Evolutionary conservation across 192 early-diverging fungal species (phyloP).

Genomic region (Phycomyces blakesleeanus): DNA sequence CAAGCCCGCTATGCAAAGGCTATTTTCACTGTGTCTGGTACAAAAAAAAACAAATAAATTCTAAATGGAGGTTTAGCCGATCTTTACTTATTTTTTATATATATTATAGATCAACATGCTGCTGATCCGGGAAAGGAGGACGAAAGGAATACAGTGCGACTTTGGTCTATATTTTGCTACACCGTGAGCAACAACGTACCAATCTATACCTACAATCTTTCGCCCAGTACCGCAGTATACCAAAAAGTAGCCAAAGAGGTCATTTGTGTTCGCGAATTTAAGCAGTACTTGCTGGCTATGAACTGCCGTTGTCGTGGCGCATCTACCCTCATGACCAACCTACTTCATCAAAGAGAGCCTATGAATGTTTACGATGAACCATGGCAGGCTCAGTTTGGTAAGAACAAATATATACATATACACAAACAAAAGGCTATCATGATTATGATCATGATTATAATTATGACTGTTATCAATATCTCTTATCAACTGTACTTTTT

Average conservation of each 20-base stretch:
- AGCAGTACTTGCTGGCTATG: conserved; percentile 45
- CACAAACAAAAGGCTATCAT: no score
- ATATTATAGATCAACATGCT: conserved; percentile 47
- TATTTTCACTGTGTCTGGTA: conserved; percentile 46
- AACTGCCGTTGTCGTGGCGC: conserved; percentile 53
- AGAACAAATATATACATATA: not conserved
- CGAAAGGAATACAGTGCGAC: conserved; percentile 59
- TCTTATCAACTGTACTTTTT: no score
- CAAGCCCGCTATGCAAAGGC: conserved; percentile 40
- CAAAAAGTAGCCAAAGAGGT: conserved; percentile 52
- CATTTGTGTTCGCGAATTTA: conserved; percentile 46
- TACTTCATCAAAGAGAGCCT: conserved; percentile 53
- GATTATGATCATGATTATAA: no score
- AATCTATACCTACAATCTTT: conserved; percentile 56
- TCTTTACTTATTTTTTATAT: no score
- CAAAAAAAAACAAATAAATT: not conserved
- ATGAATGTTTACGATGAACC: conserved; percentile 48
- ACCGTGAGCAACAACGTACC: conserved; percentile 45
- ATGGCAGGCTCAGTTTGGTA: conserved; percentile 61
- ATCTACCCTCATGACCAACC: conserved; percentile 59
- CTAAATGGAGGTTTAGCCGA: not conserved
- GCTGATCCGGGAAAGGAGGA: conserved; percentile 55
- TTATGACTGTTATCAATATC: no score
- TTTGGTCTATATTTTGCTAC: conserved; percentile 62
- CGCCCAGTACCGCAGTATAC: conserved; percentile 55